Conservation (phyloP, 352 stramenopile species). For the Pythium aquatile region DNA sequence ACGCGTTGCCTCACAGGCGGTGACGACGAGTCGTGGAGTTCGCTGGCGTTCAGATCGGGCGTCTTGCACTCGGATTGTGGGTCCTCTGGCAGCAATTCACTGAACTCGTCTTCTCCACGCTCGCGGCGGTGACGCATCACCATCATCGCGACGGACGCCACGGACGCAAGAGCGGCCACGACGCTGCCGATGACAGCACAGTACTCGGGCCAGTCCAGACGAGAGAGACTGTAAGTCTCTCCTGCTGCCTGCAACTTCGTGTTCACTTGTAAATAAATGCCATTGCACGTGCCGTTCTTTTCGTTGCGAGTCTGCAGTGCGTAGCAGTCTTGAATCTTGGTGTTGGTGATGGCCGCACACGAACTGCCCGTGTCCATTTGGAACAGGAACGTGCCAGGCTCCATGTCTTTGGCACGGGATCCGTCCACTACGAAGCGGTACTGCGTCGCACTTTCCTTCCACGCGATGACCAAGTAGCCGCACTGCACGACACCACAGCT, state of each 20-base stretch:
- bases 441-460: slow-evolving; percentile 49
- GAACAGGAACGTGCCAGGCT: slow-evolving; percentile 66
- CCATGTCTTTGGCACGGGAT: slow-evolving; percentile 59
- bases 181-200: slow-evolving; percentile 59
- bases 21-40: background rate
- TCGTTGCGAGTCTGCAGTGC: slow-evolving; percentile 74
- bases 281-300: slow-evolving; percentile 52
- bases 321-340: slow-evolving; percentile 55
- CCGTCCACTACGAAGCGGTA: slow-evolving; percentile 81
- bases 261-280: slow-evolving; percentile 68
- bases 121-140: slow-evolving; percentile 34
- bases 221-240: slow-evolving; percentile 59
- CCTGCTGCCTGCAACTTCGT: slow-evolving; percentile 50
- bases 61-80: slow-evolving; percentile 15
- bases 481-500: slow-evolving; percentile 63
- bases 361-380: background rate
- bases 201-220: slow-evolving; percentile 50
- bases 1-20: slow-evolving; percentile 25
- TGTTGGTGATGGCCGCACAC: slow-evolving; percentile 37
- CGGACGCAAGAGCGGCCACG: slow-evolving; percentile 41
- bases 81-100: slow-evolving; percentile 32
- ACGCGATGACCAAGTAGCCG: slow-evolving; percentile 61
- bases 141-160: slow-evolving; percentile 48
- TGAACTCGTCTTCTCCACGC: slow-evolving; percentile 28
- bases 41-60: slow-evolving; percentile 3